Conservation (phyloP, 768 basidiomycete genomes). For the Scleroderma citrinum region DNA sequence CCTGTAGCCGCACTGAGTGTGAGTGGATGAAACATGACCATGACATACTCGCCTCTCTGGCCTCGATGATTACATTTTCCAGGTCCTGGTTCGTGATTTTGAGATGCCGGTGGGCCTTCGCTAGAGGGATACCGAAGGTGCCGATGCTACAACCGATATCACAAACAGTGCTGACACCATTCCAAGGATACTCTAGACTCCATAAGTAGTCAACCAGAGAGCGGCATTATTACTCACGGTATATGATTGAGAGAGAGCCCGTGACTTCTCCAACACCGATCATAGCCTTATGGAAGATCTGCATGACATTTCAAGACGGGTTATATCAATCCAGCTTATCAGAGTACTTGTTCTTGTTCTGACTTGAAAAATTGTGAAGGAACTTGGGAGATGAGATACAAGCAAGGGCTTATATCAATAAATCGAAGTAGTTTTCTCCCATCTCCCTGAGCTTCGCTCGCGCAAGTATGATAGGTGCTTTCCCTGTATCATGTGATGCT, state of each 20-base stretch:
- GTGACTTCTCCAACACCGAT: constrained; percentile 12
- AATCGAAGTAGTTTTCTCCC: constrained; percentile 18
- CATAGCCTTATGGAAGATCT: constrained; percentile 23
- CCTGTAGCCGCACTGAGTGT: too few relatives aligned
- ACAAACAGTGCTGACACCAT: background rate
- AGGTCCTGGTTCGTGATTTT: background rate
- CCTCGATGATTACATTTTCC: background rate
- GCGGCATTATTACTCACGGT: background rate
- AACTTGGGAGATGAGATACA: background rate
- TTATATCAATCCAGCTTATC: constrained; percentile 13
- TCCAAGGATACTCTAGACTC: background rate
- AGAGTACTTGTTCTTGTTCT: constrained; percentile 27
- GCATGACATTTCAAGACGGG: background rate
- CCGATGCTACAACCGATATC: background rate
- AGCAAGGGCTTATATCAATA: constrained; percentile 11
- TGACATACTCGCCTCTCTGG: background rate
- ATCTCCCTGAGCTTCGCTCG: constrained; percentile 6
- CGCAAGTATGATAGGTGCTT: constrained; percentile 17
- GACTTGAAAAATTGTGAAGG: background rate
- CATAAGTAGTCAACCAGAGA: constrained; percentile 2
- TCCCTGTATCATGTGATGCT: constrained; percentile 15
- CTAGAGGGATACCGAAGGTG: background rate
- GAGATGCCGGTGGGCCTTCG: background rate
- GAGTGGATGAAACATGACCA: too few relatives aligned
- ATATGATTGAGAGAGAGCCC: constrained; percentile 17